phyloP scores from a whole-genome alignment of 2,329 filamentous ascomycete genomes.

The Dryadomyces quercus-mongolicae region DNA sequence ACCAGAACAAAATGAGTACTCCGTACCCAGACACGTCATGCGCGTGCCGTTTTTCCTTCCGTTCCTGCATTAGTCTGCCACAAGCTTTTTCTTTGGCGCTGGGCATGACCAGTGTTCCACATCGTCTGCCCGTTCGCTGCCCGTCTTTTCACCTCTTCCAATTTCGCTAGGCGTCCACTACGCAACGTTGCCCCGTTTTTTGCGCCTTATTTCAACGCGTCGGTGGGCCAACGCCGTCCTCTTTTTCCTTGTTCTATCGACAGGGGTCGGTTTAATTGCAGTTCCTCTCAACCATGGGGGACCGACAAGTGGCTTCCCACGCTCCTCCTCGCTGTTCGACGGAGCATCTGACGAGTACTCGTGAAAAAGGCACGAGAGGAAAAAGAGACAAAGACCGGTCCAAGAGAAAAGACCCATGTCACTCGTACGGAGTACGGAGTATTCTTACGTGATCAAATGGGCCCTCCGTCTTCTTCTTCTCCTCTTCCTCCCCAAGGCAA shows the following conservation, averaged over 20 bases:
- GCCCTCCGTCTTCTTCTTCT: too few relatives aligned
- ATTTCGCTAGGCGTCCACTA: background rate
- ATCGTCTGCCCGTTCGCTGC: too few relatives aligned
- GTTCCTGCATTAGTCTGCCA: conserved; percentile 1
- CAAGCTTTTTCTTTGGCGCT: background rate
- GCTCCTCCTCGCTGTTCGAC: background rate
- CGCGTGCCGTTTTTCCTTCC: background rate
- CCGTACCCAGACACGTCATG: too few relatives aligned
- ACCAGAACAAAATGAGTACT: too few relatives aligned
- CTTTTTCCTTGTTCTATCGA: background rate
- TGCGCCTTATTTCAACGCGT: background rate
- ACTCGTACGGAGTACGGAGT: too few relatives aligned
- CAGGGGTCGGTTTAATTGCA: conserved; percentile 1
- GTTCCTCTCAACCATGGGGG: background rate
- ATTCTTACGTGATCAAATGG: too few relatives aligned
- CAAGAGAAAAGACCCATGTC: too few relatives aligned
- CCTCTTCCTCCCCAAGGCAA: too few relatives aligned
- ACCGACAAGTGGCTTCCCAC: background rate
- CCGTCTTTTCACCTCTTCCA: background rate
- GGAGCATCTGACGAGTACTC: background rate
- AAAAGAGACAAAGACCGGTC: too few relatives aligned
- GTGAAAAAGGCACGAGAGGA: too few relatives aligned
- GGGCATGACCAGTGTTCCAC: background rate
- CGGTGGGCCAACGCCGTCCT: background rate
- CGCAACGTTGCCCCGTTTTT: background rate